phyloP scores from a whole-genome alignment of 257 asterid genomes.

The Penstemon davidsonii region DNA sequence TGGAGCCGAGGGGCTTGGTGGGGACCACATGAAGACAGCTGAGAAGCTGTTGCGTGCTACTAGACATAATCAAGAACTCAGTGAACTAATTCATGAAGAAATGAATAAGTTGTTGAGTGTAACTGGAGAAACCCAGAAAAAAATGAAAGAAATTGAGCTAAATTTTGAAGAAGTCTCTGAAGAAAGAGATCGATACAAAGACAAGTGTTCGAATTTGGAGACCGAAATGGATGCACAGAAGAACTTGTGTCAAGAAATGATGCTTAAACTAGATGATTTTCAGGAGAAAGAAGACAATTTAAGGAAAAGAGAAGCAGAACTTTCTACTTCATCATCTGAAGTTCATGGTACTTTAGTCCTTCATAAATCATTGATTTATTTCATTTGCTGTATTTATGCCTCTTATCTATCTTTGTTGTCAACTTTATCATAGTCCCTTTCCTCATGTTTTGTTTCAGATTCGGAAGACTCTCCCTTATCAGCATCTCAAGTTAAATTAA shows the following conservation, averaged over 20 bases:
- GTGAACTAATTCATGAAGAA: conserved; percentile 42
- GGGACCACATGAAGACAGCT: conserved; percentile 48
- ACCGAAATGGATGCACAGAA: conserved; percentile 51
- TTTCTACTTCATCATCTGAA: conserved; percentile 48
- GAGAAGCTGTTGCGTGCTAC: conserved; percentile 62
- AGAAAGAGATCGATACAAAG: conserved; percentile 58
- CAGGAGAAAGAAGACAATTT: conserved; percentile 44
- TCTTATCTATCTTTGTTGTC: conserved; percentile 19
- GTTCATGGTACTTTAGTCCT: conserved; percentile 49
- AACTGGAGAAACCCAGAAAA: conserved; percentile 49
- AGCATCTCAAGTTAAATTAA: conserved; percentile 55
- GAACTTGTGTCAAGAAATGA: conserved; percentile 46
- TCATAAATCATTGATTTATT: conserved; percentile 7
- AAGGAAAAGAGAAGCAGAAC: conserved; percentile 58
- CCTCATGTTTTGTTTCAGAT: conserved; percentile 54
- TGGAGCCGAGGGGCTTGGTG: conserved; percentile 41
- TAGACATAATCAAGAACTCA: conserved; percentile 47
- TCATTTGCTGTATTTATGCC: conserved; percentile 14
- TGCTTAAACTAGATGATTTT: conserved; percentile 48
- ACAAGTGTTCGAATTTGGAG: conserved; percentile 59
- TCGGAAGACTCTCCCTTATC: conserved; percentile 52
- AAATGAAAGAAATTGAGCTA: conserved; percentile 50
- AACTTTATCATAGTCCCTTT: conserved; percentile 13
- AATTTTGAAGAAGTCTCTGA: conserved; percentile 43
- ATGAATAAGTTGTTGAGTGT: conserved; percentile 39